A percentile compares a stretch with the other conserved stretches of the same genome.
phyloP scores from a whole-genome alignment of 345 rosid genomes.

The Aquilaria yunnanensis region DNA sequence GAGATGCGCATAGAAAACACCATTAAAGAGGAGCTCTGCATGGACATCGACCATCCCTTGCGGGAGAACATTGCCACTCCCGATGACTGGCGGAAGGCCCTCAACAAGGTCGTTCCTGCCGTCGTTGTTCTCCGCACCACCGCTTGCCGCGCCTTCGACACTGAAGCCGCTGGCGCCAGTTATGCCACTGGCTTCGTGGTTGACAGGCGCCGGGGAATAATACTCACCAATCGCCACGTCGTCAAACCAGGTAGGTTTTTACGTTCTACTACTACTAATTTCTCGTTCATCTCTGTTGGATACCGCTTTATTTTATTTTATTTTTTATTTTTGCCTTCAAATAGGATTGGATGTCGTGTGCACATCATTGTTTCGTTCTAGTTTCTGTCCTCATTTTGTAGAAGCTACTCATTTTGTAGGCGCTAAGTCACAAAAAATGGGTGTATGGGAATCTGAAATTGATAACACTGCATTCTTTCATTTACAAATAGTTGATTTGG shows the following conservation, averaged over 20 bases:
- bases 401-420: too few species aligned
- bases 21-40: constrained; percentile 51
- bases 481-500: too few species aligned
- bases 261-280: too few species aligned
- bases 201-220: constrained; percentile 85
- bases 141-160: constrained; percentile 87
- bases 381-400: too few species aligned
- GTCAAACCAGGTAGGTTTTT: constrained; percentile 62
- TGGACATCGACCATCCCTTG: constrained; percentile 58
- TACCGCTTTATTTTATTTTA: background rate
- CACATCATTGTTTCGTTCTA: too few species aligned
- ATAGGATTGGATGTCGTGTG: too few species aligned
- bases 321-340: background rate
- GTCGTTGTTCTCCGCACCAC: constrained; percentile 85
- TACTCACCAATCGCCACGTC: constrained; percentile 96
- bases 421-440: too few species aligned
- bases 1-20: constrained; percentile 36
- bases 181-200: constrained; percentile 90
- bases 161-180: constrained; percentile 70
- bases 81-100: constrained; percentile 84
- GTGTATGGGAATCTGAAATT: too few species aligned
- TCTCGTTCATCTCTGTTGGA: too few species aligned
- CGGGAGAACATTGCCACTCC: constrained; percentile 55
- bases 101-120: constrained; percentile 74
- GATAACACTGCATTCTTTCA: too few species aligned